A percentile compares a stretch with the other conserved stretches of the same genome.
Conservation (phyloP, 352 stramenopile species). For the Globisporangium carolinianum region DNA sequence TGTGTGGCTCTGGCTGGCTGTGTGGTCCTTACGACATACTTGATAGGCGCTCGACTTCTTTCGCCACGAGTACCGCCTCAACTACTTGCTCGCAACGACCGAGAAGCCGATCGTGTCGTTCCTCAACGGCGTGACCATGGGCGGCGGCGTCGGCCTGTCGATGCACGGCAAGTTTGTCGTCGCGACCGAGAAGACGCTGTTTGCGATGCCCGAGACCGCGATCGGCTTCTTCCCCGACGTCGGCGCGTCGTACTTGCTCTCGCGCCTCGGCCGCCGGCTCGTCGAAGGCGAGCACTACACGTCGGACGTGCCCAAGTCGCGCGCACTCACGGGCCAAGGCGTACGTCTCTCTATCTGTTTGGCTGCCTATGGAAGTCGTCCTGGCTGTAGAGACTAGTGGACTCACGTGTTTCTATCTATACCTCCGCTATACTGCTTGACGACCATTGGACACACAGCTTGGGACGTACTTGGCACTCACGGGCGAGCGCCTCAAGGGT, state of each 20-base stretch:
- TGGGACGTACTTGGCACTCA: slow-evolving; percentile 94
- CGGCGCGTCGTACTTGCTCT: slow-evolving; percentile 90
- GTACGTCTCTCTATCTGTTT: slow-evolving; percentile 21
- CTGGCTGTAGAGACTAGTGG: too few species aligned
- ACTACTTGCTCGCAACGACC: slow-evolving; percentile 84
- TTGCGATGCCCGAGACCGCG: slow-evolving; percentile 98
- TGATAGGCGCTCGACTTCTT: slow-evolving; percentile 88
- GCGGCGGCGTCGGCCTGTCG: slow-evolving; percentile 95
- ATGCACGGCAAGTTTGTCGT: slow-evolving; percentile 96
- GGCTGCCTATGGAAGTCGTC: neutral
- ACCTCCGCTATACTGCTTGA: neutral
- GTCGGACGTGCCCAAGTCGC: slow-evolving; percentile 60
- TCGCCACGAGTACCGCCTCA: slow-evolving; percentile 93
- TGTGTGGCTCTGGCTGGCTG: too few species aligned
- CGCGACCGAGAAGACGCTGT: slow-evolving; percentile 95
- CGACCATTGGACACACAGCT: slow-evolving; percentile 25
- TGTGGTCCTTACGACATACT: too few species aligned
- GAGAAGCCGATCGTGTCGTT: slow-evolving; percentile 90
- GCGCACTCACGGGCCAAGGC: slow-evolving; percentile 65
- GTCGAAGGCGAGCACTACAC: slow-evolving; percentile 65
- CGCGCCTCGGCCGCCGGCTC: slow-evolving; percentile 73
- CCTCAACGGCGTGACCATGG: slow-evolving; percentile 98
- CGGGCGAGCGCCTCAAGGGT: slow-evolving; percentile 88
- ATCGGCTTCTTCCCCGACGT: slow-evolving; percentile 99
- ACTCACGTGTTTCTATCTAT: neutral